Base-by-base conservation (phyloP, 2,329 filamentous ascomycete genomes). In the Chaetomium globosum region DNA sequence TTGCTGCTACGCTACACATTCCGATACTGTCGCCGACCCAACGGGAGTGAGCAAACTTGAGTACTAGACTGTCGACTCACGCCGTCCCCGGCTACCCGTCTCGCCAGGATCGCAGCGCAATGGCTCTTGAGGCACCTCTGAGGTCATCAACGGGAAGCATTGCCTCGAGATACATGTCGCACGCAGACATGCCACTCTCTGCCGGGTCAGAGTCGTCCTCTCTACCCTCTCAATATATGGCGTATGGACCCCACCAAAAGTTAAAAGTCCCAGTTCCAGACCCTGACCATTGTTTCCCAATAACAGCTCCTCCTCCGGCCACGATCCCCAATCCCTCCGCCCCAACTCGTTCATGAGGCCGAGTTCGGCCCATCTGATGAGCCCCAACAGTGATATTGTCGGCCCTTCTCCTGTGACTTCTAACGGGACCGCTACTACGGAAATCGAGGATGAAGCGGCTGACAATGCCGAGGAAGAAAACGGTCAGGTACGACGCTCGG, bases 381-480 rank as follows among this genome's bases (percentile, higher is more conserved):
- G 87, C 77, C 83, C 89, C 67, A 86, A 81, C 73, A 88, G 83
- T 74, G 87, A 90, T 71, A 85, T 89, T 70, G 89, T 93, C 61
- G 91, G 92, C 49, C 91, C 91, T 10, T 94, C 91, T 21, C 91
- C 92, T 8, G 91, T 94, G 28, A 93, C 92, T 59, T 95, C 92
- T 48, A 93, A 91, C 74, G 90, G 91, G 65, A 95, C 92, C 28
- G 90, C 89, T 72, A 88, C 85, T 48, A 94, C 92, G 12, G 92
- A 95, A 74, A 93, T 95, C 61, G 92, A 95, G 68, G 91, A 94
- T 69, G 90, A 93, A 57, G 82, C 84, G 51, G 88, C 91, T 68
- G 88, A 88, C 70, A 81, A 83, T 68, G 73, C 75, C 59, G 72
- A 70, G 59, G 72, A 77, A 70, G 72, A 77, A 69, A 74, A 77